Percentiles rank a stretch among this genome's conserved stretches.
Conservation (phyloP, 257 asterid species). For the Rhazya stricta region DNA sequence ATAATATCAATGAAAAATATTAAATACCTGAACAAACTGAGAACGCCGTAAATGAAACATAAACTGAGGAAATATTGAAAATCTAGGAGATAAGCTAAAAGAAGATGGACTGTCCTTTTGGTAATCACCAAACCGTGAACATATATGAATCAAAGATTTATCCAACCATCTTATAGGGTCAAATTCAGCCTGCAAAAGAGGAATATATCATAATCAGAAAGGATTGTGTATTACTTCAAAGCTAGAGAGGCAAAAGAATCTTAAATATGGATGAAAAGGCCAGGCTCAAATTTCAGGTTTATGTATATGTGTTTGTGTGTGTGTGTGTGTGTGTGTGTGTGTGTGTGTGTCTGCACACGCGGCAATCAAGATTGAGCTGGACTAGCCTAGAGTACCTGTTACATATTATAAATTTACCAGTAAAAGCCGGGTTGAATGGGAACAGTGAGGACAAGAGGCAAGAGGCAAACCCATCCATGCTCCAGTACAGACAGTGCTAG, state of each 20-base stretch:
- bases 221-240: neutral
- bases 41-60: conserved; percentile 90
- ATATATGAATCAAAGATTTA: conserved; percentile 86
- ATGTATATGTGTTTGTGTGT: too few relatives aligned
- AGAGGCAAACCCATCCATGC: neutral
- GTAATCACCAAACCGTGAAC: conserved; percentile 92
- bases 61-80: conserved; percentile 96
- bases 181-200: conserved; percentile 79
- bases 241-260: neutral
- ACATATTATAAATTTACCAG: neutral
- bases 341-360: too few relatives aligned
- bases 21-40: conserved; percentile 85
- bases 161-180: conserved; percentile 99
- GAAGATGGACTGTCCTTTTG: conserved; percentile 93
- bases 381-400: neutral
- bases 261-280: neutral
- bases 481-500: neutral
- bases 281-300: neutral
- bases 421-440: neutral
- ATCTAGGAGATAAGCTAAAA: conserved; percentile 76
- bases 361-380: neutral
- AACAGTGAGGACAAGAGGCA: neutral
- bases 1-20: conserved; percentile 12
- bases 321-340: too few relatives aligned
- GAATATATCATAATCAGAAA: neutral